A percentile compares a stretch with the other conserved stretches of the same genome.
phyloP scores from a whole-genome alignment of 768 basidiomycete species.

The Leccinellum luteum region DNA sequence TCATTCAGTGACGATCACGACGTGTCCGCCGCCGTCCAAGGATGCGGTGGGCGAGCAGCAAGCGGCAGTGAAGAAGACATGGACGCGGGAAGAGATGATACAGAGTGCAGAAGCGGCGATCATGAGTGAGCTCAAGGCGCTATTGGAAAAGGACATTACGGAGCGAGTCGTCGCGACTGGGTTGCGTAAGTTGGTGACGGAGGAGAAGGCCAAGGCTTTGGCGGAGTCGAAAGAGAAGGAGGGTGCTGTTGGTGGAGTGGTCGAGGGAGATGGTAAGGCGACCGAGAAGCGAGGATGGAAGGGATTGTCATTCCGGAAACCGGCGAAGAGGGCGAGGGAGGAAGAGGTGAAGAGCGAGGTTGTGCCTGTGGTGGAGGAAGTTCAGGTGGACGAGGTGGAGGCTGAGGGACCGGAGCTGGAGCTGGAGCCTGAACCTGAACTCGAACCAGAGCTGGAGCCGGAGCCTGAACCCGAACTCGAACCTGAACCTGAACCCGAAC shows the following conservation, averaged over 20 bases:
- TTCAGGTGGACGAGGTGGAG: conserved; percentile 29
- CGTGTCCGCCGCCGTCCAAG: conserved; percentile 37
- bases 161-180: conserved; percentile 58
- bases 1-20: conserved; percentile 55
- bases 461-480: conserved; percentile 32
- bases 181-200: conserved; percentile 49
- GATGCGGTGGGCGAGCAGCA: conserved; percentile 32
- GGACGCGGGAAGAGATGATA: conserved; percentile 53
- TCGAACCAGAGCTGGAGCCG: conserved; percentile 22
- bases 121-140: conserved; percentile 49
- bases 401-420: conserved; percentile 29
- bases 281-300: conserved; percentile 45
- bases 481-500: conserved; percentile 32
- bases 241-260: conserved; percentile 17
- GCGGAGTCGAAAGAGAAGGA: conserved; percentile 25
- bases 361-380: conserved; percentile 22
- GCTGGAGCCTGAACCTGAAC: background rate
- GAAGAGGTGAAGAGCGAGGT: conserved; percentile 28
- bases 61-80: conserved; percentile 39
- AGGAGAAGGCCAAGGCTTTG: conserved; percentile 44
- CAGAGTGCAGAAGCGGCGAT: conserved; percentile 55
- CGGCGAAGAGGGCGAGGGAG: conserved; percentile 38
- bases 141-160: conserved; percentile 64
- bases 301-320: conserved; percentile 45
- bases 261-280: conserved; percentile 45